These are phyloP conservation scores for Lupinus albus DNA, from an alignment of 306 rosid genomes.

Conservation along the genomic window DNA sequence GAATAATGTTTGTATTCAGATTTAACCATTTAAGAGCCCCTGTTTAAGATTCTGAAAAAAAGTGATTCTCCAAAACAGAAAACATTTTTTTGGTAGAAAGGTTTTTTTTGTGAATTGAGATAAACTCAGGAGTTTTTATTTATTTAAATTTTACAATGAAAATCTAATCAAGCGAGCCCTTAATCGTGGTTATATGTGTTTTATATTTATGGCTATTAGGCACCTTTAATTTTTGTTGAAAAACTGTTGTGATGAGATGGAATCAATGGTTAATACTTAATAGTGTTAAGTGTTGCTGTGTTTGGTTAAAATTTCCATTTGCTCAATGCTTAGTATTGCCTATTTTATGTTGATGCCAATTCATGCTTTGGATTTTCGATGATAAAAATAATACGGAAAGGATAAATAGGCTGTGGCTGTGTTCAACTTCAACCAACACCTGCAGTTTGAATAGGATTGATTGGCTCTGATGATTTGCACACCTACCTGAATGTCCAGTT, in stretches of 20 bases:
- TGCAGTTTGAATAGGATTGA: background rate
- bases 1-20: background rate
- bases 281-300: background rate
- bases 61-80: no score
- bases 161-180: no score
- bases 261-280: slow-evolving; percentile 1
- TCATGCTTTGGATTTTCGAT: slow-evolving; percentile 9
- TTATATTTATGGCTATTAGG: slow-evolving; percentile 1
- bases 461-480: background rate
- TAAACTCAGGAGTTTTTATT: no score
- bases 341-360: background rate
- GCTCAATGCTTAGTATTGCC: background rate
- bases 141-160: no score
- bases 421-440: slow-evolving; percentile 15
- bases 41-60: no score
- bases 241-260: background rate
- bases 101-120: no score
- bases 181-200: background rate
- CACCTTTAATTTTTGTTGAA: background rate
- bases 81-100: no score
- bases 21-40: background rate
- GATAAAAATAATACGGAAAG: background rate
- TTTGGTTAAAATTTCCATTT: background rate
- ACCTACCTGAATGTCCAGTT: background rate
- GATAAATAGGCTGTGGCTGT: background rate